phyloP scores from a whole-genome alignment of 2,329 filamentous ascomycete species.

The Cladophialophora bantiana region DNA sequence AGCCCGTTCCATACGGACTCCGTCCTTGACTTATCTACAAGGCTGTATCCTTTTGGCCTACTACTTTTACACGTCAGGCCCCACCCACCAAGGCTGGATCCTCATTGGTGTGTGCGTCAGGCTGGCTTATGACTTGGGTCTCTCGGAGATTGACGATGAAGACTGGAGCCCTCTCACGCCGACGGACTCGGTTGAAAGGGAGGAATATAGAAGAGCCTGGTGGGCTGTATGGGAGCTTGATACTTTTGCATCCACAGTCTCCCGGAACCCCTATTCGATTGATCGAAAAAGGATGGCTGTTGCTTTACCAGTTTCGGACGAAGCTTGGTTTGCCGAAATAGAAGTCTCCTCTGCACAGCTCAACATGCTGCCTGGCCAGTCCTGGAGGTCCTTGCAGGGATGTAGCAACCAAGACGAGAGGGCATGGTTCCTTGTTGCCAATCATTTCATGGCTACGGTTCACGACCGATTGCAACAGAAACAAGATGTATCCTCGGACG shows the following conservation, averaged over 20 bases:
- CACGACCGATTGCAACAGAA: conserved; percentile 33
- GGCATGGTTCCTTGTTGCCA: conserved; percentile 35
- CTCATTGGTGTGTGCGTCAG: conserved; percentile 92
- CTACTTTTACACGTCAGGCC: conserved; percentile 35
- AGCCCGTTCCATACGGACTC: conserved; percentile 19
- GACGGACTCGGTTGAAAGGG: conserved; percentile 24
- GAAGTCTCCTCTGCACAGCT: conserved; percentile 27
- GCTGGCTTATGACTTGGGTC: conserved; percentile 84
- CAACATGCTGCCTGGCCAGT: conserved; percentile 27
- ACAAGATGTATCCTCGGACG: conserved; percentile 28
- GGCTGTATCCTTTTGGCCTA: conserved; percentile 33
- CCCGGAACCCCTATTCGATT: conserved; percentile 33
- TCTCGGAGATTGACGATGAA: conserved; percentile 82
- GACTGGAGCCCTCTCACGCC: conserved; percentile 20
- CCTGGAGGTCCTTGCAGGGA: conserved; percentile 29
- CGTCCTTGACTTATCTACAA: conserved; percentile 31
- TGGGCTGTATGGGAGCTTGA: conserved; percentile 36
- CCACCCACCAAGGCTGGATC: conserved; percentile 69
- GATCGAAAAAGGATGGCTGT: conserved; percentile 35
- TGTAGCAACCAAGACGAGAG: conserved; percentile 32
- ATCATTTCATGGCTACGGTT: conserved; percentile 31
- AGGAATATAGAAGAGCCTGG: conserved; percentile 33
- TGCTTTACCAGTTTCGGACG: conserved; percentile 31
- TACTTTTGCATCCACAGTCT: conserved; percentile 34
- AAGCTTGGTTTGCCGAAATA: conserved; percentile 32